A percentile compares a stretch with the other conserved stretches of the same genome.
These are phyloP conservation scores for Tetrapisispora iriomotensis DNA, from an alignment of 805 yeast genomes.

Conservation along the genomic window DNA sequence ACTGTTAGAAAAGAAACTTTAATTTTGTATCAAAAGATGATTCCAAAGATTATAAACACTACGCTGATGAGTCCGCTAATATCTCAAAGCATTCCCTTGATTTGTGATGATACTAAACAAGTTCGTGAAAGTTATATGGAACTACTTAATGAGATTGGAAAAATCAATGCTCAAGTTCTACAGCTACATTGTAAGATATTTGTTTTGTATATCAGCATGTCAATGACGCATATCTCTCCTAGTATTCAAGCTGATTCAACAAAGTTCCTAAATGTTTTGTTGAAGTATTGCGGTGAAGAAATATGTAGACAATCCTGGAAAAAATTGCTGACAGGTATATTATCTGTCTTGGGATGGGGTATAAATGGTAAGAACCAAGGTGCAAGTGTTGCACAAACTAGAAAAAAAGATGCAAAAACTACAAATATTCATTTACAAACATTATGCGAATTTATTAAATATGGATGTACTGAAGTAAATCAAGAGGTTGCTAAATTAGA, in stretches of 20 bases:
- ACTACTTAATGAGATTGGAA: constrained; percentile 39
- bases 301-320: constrained; percentile 56
- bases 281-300: constrained; percentile 45
- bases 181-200: constrained; percentile 50
- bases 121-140: constrained; percentile 52
- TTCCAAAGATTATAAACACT: constrained; percentile 35
- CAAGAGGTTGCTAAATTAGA: neutral
- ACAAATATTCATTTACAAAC: constrained; percentile 31
- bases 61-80: constrained; percentile 25
- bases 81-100: constrained; percentile 24
- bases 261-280: constrained; percentile 48
- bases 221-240: constrained; percentile 86
- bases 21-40: constrained; percentile 38
- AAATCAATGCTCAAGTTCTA: constrained; percentile 43
- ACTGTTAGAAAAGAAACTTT: constrained; percentile 66
- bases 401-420: constrained; percentile 16
- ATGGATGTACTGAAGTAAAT: constrained; percentile 27
- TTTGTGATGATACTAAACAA: constrained; percentile 48
- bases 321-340: constrained; percentile 56
- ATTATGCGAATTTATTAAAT: constrained; percentile 34
- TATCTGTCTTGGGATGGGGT: constrained; percentile 71
- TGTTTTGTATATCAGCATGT: constrained; percentile 71
- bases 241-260: constrained; percentile 70
- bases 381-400: constrained; percentile 15
- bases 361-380: constrained; percentile 13